Evolutionary conservation across 2,329 filamentous ascomycete species (phyloP), one percentile per base, ranked within the genome.

Genomic region (Stachybotrys chartarum): DNA sequence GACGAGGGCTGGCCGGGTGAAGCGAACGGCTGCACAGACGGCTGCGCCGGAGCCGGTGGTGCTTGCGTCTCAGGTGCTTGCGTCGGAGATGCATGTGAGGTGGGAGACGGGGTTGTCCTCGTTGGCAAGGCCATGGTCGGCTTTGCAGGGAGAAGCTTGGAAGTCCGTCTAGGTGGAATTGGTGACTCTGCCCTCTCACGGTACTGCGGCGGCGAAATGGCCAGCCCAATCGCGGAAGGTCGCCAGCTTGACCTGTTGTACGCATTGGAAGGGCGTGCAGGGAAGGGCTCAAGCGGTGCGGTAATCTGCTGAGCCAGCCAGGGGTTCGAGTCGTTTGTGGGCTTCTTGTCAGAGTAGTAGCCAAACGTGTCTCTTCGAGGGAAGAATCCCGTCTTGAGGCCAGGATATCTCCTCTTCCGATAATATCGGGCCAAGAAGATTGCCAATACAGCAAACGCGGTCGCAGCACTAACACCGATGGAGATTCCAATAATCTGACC

Each of bases 401-500:
- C 68, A 31, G 61, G 68, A 52, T 72, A 72, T 18, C 68, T 72
- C 61, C 66, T 72, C 52, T 69, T 71, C n/a, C 78, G 75, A 56
- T 64, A 66, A 49, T 61, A 62, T 50, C 77, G 71, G 4, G 74
- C 72, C 14, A 80, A 54, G 7, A 81, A 60, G 30, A 83, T 74
- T 12, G 80, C 64, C 5, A 72, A 73, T 31, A 82, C 62, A 6
- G 75, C 78, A 17, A 86, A 60, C 5, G 75, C 66, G 4, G 78
- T 69, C 1, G 76, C 77, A 5, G 77, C 79, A 5, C 76, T 74
- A 11, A 77, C 72, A 6, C 82, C 85, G 5, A 84, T 72, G 1
- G 78, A 72, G 56, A 88, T 83, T 7, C 84, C 85, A 17, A 76
- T 77, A 50, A 86, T 75, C 58, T 84, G 79, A 5, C 69, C 69